Base-by-base conservation (phyloP, 495 filamentous ascomycete species). In the Annulohypoxylon nitens region DNA sequence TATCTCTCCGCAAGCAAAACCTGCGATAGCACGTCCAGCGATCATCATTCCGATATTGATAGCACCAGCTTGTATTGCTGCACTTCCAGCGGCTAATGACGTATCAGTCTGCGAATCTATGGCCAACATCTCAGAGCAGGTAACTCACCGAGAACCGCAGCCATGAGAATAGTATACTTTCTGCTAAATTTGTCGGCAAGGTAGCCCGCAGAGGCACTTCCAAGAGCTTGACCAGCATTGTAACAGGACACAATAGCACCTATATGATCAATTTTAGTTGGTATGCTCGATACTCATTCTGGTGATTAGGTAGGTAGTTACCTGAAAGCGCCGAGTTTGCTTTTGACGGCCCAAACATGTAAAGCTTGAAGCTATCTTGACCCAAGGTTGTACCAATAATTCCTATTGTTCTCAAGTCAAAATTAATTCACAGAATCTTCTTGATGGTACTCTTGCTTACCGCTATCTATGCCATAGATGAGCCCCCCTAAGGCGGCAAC, bases 41-140 rank as follows among this genome's bases (percentile, higher is more conserved):
- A 54, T 30, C 23, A 54, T 54, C 50, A 54, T 54, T 12, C 23
- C 23, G 4, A 54, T 54, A 14, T 54, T 54, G 2, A 26, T 2
- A 11, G 50, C 20, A 26, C 23, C 26, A 54, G 50, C 50, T 54
- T 54, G 50, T 26, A 54, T 54, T 18, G 43, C 43, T 47, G 43
- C 43, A 47, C 43, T 47, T 20, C 4, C 43, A 5, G 43, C n/a
- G 16, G 43, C 43, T 47, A 2, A 18, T 6, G 18, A 8, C 4
- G 4, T 7, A 14, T 47, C 9, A 47, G 43, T 47, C 43, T 47
- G 12, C n/a, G 43, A n/a, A 1, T 20, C 43, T 14, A 9, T 8
- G 20, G 43, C n/a, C 9, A 47, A n/a, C 18, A 20, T 7, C 16
- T 1, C 0, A 5, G n/a, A 47, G 43, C n/a, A 20, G 43, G 18